phyloP scores from a whole-genome alignment of 2,329 filamentous ascomycete species.

The Teratosphaeria zuluensis region DNA sequence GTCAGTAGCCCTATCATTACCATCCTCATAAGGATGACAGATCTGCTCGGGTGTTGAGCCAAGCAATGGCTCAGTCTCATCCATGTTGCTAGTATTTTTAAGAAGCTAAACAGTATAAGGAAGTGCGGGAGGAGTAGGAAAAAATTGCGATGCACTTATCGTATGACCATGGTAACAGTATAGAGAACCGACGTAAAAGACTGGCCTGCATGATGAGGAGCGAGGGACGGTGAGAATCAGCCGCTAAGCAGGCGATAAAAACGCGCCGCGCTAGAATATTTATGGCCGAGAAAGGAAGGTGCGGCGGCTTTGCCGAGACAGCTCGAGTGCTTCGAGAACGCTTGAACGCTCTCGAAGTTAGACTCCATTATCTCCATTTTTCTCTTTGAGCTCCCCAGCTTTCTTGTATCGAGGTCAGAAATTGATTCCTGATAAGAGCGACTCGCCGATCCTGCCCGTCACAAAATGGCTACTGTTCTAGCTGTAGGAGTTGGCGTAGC shows the following conservation, averaged over 20 bases:
- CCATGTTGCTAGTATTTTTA: background rate
- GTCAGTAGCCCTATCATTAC: background rate
- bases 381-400: no score
- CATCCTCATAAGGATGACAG: background rate
- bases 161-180: background rate
- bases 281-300: background rate
- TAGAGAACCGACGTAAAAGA: background rate
- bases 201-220: no score
- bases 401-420: background rate
- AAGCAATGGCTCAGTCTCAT: background rate
- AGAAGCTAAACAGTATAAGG: background rate
- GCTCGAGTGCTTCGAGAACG: background rate
- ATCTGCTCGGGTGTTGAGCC: background rate
- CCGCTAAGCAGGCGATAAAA: background rate
- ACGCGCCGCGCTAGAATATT: no score
- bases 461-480: conserved; percentile 48
- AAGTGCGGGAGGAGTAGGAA: background rate
- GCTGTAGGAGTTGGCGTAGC: conserved; percentile 53
- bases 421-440: background rate
- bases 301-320: background rate
- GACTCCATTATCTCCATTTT: background rate
- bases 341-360: background rate
- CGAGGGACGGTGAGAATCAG: background rate
- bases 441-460: background rate
- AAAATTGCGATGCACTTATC: background rate